These are phyloP conservation scores for Trichosanthes truncata DNA, from an alignment of 306 rosid genomes.

Conservation along the genomic window DNA sequence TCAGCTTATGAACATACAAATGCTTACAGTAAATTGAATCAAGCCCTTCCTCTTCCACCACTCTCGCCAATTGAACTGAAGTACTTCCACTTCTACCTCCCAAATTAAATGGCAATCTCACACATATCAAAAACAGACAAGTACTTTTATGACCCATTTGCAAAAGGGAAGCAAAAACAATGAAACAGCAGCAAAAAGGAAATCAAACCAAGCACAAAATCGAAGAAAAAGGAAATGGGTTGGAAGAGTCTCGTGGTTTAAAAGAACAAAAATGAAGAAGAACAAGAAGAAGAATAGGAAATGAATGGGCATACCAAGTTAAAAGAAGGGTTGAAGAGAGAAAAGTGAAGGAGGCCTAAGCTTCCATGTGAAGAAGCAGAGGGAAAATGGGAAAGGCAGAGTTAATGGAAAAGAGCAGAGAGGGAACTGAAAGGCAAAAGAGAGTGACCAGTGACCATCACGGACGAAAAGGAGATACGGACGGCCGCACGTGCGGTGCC, in stretches of 20 bases:
- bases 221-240: neutral
- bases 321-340: neutral
- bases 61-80: neutral
- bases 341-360: neutral
- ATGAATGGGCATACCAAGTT: neutral
- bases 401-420: neutral
- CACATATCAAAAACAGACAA: neutral
- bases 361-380: neutral
- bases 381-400: neutral
- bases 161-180: neutral
- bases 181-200: neutral
- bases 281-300: neutral
- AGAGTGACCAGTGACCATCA: neutral
- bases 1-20: neutral
- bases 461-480: slow-evolving; percentile 10
- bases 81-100: neutral
- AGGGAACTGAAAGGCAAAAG: neutral
- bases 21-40: neutral
- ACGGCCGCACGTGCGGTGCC: slow-evolving; percentile 1
- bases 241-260: neutral
- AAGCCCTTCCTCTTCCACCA: neutral
- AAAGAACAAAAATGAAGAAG: neutral
- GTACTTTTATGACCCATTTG: neutral
- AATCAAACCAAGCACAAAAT: neutral
- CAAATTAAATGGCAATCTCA: neutral